A percentile compares a stretch with the other conserved stretches of the same genome.
phyloP scores from a whole-genome alignment of 331 rosid genomes.

The Malus hybrid region DNA sequence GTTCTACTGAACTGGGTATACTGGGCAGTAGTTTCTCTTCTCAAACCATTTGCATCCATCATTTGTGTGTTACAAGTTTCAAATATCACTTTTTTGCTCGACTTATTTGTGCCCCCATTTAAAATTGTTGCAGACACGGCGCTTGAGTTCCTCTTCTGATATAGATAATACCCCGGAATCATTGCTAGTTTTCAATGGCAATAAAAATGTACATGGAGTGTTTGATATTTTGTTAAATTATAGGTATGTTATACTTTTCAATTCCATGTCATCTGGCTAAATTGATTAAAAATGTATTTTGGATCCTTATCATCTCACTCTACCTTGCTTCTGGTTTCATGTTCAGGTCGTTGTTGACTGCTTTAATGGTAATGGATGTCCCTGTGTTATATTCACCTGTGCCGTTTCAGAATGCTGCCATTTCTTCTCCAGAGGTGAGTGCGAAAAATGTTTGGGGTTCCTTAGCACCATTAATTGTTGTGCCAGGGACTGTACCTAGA shows the following conservation, averaged over 20 bases:
- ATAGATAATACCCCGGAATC: slow-evolving; percentile 76
- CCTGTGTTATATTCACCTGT: slow-evolving; percentile 77
- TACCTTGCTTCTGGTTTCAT: slow-evolving; percentile 10
- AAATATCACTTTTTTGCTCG: not conserved
- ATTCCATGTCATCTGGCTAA: not conserved
- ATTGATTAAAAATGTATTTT: slow-evolving; percentile 12
- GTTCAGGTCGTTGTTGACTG: slow-evolving; percentile 62
- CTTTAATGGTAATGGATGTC: slow-evolving; percentile 65
- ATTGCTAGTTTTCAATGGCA: slow-evolving; percentile 66
- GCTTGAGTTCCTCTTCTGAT: slow-evolving; percentile 52
- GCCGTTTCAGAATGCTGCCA: slow-evolving; percentile 76
- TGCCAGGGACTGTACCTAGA: not conserved
- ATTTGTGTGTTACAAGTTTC: not conserved
- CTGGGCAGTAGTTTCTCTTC: not conserved
- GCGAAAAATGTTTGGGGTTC: not conserved
- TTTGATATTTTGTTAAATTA: slow-evolving; percentile 75
- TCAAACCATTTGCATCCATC: not conserved
- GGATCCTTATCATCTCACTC: slow-evolving; percentile 4
- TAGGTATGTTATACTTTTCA: slow-evolving; percentile 46
- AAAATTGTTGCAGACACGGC: slow-evolving; percentile 53
- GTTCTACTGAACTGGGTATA: not conserved
- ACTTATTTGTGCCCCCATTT: slow-evolving; percentile 10
- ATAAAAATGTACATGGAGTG: slow-evolving; percentile 59
- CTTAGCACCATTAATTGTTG: not conserved
- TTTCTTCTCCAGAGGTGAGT: slow-evolving; percentile 76